Base-by-base conservation (phyloP, 179 eudicot genomes). In the Drosera spatulata region DNA sequence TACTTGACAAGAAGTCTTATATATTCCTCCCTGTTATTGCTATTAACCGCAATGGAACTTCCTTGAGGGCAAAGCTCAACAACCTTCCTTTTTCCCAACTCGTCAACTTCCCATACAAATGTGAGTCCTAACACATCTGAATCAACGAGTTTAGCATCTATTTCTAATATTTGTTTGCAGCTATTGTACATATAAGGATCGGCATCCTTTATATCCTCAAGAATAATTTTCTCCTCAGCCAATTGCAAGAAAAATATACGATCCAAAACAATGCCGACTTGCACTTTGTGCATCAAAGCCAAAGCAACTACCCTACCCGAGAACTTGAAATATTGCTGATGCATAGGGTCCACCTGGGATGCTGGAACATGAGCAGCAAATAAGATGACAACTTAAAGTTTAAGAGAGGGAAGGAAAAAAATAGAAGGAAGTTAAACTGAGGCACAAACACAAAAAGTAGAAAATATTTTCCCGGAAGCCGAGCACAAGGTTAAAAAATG, bases 231-330 rank as follows among this genome's bases (percentile, higher is more conserved):
- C 42, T 54, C 69, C 55, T 93, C 88, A 60, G 95, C 85, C 66
- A 93, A 71, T 74, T 89, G 96, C 64, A 75, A 61, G 68, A 79
- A 75, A 65, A 93, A 81, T 10, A 77, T 78, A 65, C 97, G 95
- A 75, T 93, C 99, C 12, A 93, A 76, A 41, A 85, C 84, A 56
- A 86, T 71, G 55, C 99, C 97, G 61, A 93, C 73, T 68, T 93
- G 99, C 61, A 93, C 72, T 73, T 83, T 93, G 68, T 93, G 85
- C 86, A 89, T 82, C 77, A 93, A 69, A 43, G 96, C 93, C 67
- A 93, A 71, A 61, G 95, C 99, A 62, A 86, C 68, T 13, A 89
- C 77, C 76, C 97, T 77, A 58, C 99, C 99, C 56, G 90, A 67
- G 69, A 93, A 93, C 56, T 62, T 71, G 74, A 84, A 93, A 70